These are phyloP conservation scores for Candida easanensis DNA, from an alignment of 805 yeast genomes.

Conservation along the genomic window DNA sequence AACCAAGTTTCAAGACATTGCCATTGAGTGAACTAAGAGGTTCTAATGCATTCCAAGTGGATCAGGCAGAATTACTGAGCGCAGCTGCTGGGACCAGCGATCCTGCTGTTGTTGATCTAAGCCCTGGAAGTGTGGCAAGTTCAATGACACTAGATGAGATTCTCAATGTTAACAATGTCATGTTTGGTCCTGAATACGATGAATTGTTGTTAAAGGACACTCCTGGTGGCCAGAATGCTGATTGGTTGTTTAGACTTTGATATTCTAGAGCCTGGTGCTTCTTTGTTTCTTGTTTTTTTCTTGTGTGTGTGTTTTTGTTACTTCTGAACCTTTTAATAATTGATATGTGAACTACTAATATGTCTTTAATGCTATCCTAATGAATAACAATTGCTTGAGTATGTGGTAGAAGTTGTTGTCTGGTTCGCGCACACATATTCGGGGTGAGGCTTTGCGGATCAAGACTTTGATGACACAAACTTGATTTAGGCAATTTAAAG, in stretches of 20 bases:
- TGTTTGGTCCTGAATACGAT: background rate
- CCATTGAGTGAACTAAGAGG: conserved; percentile 2
- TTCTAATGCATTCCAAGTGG: background rate
- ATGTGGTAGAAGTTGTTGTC: too few species aligned
- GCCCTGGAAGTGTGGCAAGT: background rate
- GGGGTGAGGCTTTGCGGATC: too few species aligned
- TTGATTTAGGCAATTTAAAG: too few species aligned
- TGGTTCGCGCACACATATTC: too few species aligned
- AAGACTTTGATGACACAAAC: too few species aligned
- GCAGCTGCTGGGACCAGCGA: background rate
- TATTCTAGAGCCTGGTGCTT: too few species aligned
- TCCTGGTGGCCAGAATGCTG: conserved; percentile 1
- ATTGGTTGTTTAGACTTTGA: conserved; percentile 14
- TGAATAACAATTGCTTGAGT: too few species aligned
- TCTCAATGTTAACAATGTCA: conserved; percentile 1
- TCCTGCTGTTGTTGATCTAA: background rate
- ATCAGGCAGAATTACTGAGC: background rate
- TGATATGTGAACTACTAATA: too few species aligned
- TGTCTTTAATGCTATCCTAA: too few species aligned
- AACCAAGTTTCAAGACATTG: conserved; percentile 18
- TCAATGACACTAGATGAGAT: conserved; percentile 5
- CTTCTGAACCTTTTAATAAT: too few species aligned
- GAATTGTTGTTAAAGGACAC: conserved; percentile 4
- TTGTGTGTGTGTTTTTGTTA: too few species aligned
- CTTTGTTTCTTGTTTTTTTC: too few species aligned